phyloP scores from a whole-genome alignment of 495 filamentous ascomycete species.

The Xylaria castorea region DNA sequence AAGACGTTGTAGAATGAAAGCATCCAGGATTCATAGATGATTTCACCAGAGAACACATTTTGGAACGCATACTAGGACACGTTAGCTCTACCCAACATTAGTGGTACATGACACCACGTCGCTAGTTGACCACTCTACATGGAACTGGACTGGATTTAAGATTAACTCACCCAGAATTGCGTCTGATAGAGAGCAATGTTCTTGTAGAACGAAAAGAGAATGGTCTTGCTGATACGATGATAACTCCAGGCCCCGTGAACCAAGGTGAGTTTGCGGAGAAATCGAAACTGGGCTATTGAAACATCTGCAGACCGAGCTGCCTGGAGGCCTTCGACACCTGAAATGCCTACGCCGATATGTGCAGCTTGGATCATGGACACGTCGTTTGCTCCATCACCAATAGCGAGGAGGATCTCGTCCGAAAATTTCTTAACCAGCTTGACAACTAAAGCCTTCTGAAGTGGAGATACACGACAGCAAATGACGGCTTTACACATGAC shows the following conservation, averaged over 20 bases:
- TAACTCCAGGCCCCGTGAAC: slow-evolving; percentile 99
- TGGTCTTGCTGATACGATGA: slow-evolving; percentile 93
- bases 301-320: slow-evolving; percentile 96
- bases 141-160: neutral
- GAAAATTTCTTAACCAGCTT: slow-evolving; percentile 98
- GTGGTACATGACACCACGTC: neutral
- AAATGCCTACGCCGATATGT: slow-evolving; percentile 98
- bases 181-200: slow-evolving; percentile 99
- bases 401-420: slow-evolving; percentile 86
- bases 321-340: slow-evolving; percentile 97
- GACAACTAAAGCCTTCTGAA: slow-evolving; percentile 97
- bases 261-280: slow-evolving; percentile 89
- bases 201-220: slow-evolving; percentile 99
- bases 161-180: slow-evolving; percentile 88
- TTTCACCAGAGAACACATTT: slow-evolving; percentile 96
- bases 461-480: slow-evolving; percentile 98
- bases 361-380: slow-evolving; percentile 99
- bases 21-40: slow-evolving; percentile 99
- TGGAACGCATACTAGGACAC: slow-evolving; percentile 83
- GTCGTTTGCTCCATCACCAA: slow-evolving; percentile 98
- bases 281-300: slow-evolving; percentile 95
- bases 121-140: neutral
- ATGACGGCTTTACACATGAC: slow-evolving; percentile 98
- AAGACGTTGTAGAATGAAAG: slow-evolving; percentile 99
- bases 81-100: slow-evolving; percentile 44